Evolutionary conservation across 441 rosid species (phyloP), one percentile per base, ranked within the genome.

Genomic region (Gossypium lobatum): DNA sequence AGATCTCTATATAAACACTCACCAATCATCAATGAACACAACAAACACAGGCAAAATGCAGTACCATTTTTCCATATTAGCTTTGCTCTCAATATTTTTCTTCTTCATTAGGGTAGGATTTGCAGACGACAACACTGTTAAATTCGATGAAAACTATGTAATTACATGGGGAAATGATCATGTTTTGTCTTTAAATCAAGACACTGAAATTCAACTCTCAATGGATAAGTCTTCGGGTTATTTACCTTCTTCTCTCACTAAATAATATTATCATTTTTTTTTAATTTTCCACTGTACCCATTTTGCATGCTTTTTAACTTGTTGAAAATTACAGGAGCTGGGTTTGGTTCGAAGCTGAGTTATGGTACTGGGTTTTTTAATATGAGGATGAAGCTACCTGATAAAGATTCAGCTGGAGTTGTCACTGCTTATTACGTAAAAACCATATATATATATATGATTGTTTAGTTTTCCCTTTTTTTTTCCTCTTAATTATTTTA

Each of bases 361-460:
- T 92, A 80, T 59, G 93, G 91, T n/a, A 85, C 88, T 53, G 97
- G 95, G 39, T 81, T 82, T 64, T 84, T 89, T 74, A 62, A 84
- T 52, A 23, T 87, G 77, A 81, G 74, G 69, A 82, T 88, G 25
- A 92, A 86, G 84, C 73, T 88, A 28, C 93, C 92, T 0, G 78
- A 73, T 55, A 84, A 73, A 64, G 83, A 89, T 80, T 81, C 94
- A 23, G 91, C 86, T 0, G 97, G 96, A 58, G 88, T 89, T 64
- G 89, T 90, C 17, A 88, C 96, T 0, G 92, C 96, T 6, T 89
- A 85, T 74, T 92, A 92, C 66, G 94, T 91, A 46, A 66, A 82
- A 45, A 4, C 37, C 37, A 31, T 31, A 31, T 31, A 31, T 28
- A 28, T 20, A 55, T 18, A 54, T 53, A 6, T 17, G 21, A 2